Conservation (phyloP, 164 flowering plant species). For the Annona squamosa region DNA sequence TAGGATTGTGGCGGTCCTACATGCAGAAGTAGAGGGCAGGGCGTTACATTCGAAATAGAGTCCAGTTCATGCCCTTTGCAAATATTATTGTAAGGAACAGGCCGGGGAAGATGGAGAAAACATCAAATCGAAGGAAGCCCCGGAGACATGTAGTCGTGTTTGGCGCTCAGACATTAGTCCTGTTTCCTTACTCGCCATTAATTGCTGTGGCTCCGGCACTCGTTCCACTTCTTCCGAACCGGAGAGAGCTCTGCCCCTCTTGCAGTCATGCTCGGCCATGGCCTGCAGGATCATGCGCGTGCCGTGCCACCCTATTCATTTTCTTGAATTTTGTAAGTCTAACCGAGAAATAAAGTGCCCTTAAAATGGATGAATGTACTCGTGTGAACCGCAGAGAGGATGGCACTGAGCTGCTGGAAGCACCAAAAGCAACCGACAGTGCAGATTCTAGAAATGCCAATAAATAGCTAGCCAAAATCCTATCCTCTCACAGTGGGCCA, state of each 20-base stretch:
- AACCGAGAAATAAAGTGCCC: too few relatives aligned
- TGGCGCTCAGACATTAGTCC: background rate
- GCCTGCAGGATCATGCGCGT: too few relatives aligned
- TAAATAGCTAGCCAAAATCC: too few relatives aligned
- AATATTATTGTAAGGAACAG: background rate
- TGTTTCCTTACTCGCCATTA: background rate
- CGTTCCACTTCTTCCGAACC: background rate
- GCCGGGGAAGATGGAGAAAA: background rate
- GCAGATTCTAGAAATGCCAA: background rate
- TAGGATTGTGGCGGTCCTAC: too few relatives aligned
- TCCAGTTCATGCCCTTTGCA: background rate
- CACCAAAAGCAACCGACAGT: background rate
- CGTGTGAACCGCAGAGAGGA: background rate
- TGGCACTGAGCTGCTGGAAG: background rate
- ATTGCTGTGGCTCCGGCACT: background rate
- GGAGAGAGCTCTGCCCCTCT: background rate
- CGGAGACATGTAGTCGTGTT: constrained; percentile 3
- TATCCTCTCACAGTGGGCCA: background rate
- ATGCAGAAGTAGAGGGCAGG: too few relatives aligned
- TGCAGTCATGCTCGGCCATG: background rate
- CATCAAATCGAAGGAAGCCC: constrained; percentile 5
- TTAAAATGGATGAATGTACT: background rate
- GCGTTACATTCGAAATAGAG: background rate
- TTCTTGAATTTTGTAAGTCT: too few relatives aligned
- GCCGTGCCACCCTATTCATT: too few relatives aligned